phyloP scores from a whole-genome alignment of 192 early-diverging fungal genomes.

The Chytriomyces sp. region DNA sequence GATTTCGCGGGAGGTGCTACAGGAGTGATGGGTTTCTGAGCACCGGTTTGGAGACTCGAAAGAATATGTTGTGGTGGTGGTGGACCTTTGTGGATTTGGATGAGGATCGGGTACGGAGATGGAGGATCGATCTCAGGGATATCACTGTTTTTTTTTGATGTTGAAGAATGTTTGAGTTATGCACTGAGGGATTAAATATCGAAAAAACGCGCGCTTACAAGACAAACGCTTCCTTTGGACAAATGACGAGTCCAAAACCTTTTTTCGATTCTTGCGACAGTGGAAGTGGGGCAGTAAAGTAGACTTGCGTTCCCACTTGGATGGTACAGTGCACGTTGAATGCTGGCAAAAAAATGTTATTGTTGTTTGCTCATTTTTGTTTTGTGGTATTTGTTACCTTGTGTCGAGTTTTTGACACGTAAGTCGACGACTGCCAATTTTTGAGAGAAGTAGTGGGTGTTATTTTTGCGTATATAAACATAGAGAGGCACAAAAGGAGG shows the following conservation, averaged over 20 bases:
- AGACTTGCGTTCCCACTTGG: constrained; percentile 31
- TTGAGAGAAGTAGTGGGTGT: background rate
- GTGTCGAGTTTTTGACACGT: constrained; percentile 23
- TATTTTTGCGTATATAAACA: background rate
- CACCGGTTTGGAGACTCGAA: background rate
- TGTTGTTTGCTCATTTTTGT: background rate
- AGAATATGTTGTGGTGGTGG: constrained; percentile 22
- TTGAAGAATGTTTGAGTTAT: background rate
- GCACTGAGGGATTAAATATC: background rate
- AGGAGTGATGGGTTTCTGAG: constrained; percentile 19
- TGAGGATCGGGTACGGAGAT: constrained; percentile 32
- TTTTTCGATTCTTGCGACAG: constrained; percentile 43
- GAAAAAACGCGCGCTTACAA: constrained; percentile 41
- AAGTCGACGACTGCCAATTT: constrained; percentile 23
- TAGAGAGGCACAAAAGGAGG: background rate
- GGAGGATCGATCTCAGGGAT: constrained; percentile 27
- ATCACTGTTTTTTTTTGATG: constrained; percentile 25
- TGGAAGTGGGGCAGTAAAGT: constrained; percentile 17
- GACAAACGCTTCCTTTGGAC: constrained; percentile 43
- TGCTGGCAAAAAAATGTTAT: background rate
- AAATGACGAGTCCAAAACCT: constrained; percentile 45
- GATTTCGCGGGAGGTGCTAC: background rate
- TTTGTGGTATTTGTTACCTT: background rate
- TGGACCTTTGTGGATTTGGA: constrained; percentile 32
- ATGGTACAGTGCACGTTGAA: constrained; percentile 35